Evolutionary conservation across 805 yeast genomes (phyloP), one percentile per base, ranked within the genome.

Genomic region (Pichia paraexigua): DNA sequence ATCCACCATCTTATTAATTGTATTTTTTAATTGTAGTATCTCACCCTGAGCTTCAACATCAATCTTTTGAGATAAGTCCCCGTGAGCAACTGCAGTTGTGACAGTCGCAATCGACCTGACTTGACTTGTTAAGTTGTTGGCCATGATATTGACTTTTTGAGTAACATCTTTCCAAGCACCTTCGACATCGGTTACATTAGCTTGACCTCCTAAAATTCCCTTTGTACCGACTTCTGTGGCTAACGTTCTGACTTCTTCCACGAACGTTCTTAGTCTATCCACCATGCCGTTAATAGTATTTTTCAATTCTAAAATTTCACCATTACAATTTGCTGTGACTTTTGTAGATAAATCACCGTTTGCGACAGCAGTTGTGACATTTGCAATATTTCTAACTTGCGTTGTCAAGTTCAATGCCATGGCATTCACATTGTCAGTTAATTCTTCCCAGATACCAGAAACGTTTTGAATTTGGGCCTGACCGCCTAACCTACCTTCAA

Each of bases 1-100:
- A 65, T 88, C 96, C 74, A 88, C 96, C 96, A 88, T 88, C 72
- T 86, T 87, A 67, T 88, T 88, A 69, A 88, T 88, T 9, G 96
- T 88, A 55, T 83, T 78, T 63, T 88, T 88, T 67, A 88, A 77
- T 56, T 90, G 94, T 59, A 88, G 74, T 59, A 88, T 87, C 64
- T 88, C 96, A 49, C 96, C 96, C 65, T 87, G 92, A 11, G 96
- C 95, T 60, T 83, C 92, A 25, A 88, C 96, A 56, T 80, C 87
- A 67, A 88, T 88, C 67, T 88, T 88, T 62, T 85, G 91, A 4
- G 87, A 80, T 58, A 88, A 74, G 63, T 88, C 95, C 61, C 96
- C 96, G 65, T 85, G 86, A 1, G 96, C 96, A 43, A 88, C 96
- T 3, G 95, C 95, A 4, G 95, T 85, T 2, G 95, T 89, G 52